Conservation (phyloP, 2,329 filamentous ascomycete genomes). For the Fusarium veterinarium region DNA sequence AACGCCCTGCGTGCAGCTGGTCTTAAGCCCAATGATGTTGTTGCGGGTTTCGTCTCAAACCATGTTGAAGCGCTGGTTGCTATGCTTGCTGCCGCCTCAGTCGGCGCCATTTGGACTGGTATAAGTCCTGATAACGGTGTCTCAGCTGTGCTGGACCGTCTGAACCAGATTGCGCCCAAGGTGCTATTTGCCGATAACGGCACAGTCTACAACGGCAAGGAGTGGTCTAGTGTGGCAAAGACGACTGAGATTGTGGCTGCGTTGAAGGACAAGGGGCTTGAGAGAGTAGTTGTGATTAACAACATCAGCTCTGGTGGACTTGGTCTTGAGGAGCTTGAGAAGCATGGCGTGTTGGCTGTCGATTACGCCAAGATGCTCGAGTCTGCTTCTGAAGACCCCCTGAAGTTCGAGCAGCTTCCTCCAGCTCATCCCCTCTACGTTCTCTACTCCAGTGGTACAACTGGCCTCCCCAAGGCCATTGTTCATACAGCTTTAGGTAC, state of each 20-base stretch:
- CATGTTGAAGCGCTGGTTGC: constrained; percentile 88
- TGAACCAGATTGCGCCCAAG: constrained; percentile 85
- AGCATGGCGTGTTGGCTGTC: constrained; percentile 54
- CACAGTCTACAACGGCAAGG: constrained; percentile 89
- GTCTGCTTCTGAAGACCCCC: constrained; percentile 56
- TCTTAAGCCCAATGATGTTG: constrained; percentile 66
- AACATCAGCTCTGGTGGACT: constrained; percentile 63
- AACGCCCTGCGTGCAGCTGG: constrained; percentile 75
- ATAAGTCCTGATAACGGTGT: constrained; percentile 94
- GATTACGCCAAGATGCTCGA: constrained; percentile 60
- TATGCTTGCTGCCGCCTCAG: constrained; percentile 83
- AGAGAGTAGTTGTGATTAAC: constrained; percentile 79
- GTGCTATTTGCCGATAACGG: constrained; percentile 90
- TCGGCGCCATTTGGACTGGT: constrained; percentile 93
- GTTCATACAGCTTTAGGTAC: constrained; percentile 92
- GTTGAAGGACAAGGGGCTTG: constrained; percentile 69
- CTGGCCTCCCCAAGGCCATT: constrained; percentile 88
- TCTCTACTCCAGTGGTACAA: constrained; percentile 93
- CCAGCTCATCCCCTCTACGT: constrained; percentile 94
- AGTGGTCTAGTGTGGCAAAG: constrained; percentile 83
- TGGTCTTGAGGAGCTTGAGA: constrained; percentile 55
- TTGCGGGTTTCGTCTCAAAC: constrained; percentile 87
- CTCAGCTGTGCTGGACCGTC: constrained; percentile 86
- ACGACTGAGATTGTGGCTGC: constrained; percentile 78
- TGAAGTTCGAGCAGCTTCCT: constrained; percentile 79